Evolutionary conservation across 768 basidiomycete species (phyloP).

Genomic region (Lactarius psammicola): DNA sequence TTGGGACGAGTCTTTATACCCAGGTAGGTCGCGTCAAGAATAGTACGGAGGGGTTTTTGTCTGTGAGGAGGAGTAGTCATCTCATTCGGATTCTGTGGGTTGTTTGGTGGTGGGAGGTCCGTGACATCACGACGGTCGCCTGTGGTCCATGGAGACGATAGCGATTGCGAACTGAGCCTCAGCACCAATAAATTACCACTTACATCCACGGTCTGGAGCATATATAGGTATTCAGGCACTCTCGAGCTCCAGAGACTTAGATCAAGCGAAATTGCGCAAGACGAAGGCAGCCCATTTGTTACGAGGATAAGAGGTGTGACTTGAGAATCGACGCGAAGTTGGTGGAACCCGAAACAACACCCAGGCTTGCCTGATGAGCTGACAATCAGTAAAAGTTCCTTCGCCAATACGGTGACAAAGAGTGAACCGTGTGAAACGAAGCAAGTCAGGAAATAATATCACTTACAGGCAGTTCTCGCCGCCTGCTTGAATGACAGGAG

Average conservation of each 20-base stretch:
- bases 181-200: neutral
- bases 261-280: neutral
- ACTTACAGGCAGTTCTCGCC: neutral
- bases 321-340: neutral
- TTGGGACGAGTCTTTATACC: constrained; percentile 3
- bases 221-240: neutral
- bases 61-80: neutral
- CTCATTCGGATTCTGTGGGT: neutral
- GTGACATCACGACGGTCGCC: neutral
- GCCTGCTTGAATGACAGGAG: neutral
- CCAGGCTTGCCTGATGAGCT: neutral
- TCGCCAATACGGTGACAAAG: neutral
- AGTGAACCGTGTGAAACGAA: neutral
- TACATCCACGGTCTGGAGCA: neutral
- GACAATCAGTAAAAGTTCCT: too few relatives aligned
- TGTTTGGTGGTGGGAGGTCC: neutral
- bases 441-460: neutral
- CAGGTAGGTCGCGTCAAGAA: neutral
- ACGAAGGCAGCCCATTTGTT: neutral
- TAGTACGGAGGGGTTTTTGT: neutral
- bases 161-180: neutral
- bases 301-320: neutral
- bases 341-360: neutral
- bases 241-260: neutral
- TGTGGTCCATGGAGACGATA: neutral